Base-by-base conservation (phyloP, 768 basidiomycete species). In the Naematelia encephala region DNA sequence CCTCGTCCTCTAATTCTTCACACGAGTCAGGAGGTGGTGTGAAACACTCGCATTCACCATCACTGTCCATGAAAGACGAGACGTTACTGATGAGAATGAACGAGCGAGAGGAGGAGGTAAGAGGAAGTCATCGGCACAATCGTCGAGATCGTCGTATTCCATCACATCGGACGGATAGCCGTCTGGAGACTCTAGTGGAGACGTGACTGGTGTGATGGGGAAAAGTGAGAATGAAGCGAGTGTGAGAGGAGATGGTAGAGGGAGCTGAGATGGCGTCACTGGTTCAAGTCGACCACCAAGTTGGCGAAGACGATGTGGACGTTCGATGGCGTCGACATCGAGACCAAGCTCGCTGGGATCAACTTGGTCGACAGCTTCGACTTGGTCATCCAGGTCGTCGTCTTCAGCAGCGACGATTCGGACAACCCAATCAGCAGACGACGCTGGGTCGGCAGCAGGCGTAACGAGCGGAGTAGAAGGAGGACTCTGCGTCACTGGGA, bases 71-170 rank as follows among this genome's bases (percentile, higher is more conserved):
- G 29, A 39, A 25, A 16, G 53, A 54, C n/a, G 63, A 57, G 30
- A 54, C 44, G 39, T 55, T 54, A 51, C 51, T 3, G 56, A 54
- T 1, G 67, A 72, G 22, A 60, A 39, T 4, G 67, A 72, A 30
- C 70, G 56, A 52, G 57, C 53, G 1, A 72, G 58, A 8, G 60
- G 62, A 14, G 70, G 70, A 1, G 70, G 70, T 3, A 72, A 57
- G 0, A 14, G 3, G 25, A 69, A 58, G 22, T 69, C 66, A 19
- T 60, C 54, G 44, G 50, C 56, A 16, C 62, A 13, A 11, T 52
- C 57, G 12, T 44, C 51, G 43, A 27, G 26, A 21, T 60, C 51
- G 52, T 21, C 21, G 13, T 23, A 14, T 25, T 30, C 45, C n/a
- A 21, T 21, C 14, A 8, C 34, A 39, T 8, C 8, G 8, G 34